Evolutionary conservation across 2,329 filamentous ascomycete genomes (phyloP).

Genomic region (Alternaria triticimaculans): DNA sequence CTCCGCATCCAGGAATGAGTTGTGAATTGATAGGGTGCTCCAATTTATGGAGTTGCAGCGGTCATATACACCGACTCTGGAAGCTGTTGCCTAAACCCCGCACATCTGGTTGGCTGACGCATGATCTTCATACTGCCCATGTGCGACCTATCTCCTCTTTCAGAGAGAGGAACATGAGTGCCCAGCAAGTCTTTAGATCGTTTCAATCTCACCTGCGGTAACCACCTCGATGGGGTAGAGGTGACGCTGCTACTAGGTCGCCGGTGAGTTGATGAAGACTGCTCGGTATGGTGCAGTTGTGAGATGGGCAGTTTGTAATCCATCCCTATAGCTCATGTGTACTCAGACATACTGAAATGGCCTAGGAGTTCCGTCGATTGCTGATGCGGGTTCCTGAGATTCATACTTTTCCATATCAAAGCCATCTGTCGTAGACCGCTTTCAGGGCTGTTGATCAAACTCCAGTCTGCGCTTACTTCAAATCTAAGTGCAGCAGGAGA

Average conservation of each 20-base stretch:
- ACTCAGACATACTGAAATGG: not conserved
- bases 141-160: not conserved
- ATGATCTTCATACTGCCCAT: not conserved
- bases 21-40: not conserved
- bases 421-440: not conserved
- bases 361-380: not conserved
- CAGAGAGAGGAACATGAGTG: not conserved
- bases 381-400: not conserved
- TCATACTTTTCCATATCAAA: not conserved
- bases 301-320: not conserved
- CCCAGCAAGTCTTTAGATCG: not conserved
- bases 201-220: not conserved
- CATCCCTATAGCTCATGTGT: not conserved
- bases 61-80: not conserved
- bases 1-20: not conserved
- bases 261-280: not conserved
- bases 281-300: not conserved
- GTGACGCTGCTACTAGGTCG: not conserved
- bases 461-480: not conserved
- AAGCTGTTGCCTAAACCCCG: not conserved
- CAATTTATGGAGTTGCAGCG: not conserved
- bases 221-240: not conserved
- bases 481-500: not conserved
- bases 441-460: not conserved
- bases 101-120: not conserved